phyloP scores from a whole-genome alignment of 1,284 basidiomycete genomes.

The Trichosporon asahii region DNA sequence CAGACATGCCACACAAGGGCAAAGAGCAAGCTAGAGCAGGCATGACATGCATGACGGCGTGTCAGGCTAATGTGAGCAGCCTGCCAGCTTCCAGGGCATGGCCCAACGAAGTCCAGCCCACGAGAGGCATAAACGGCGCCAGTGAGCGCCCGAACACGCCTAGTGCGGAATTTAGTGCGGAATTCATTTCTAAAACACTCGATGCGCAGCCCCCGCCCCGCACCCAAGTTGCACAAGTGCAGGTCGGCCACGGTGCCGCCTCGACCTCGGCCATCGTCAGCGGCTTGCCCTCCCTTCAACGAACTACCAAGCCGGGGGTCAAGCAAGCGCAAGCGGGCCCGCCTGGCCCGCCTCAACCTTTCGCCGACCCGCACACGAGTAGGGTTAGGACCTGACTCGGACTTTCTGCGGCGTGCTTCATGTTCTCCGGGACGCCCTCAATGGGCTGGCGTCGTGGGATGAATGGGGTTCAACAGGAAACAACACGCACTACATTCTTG shows the following conservation, averaged over 20 bases:
- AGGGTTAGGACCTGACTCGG: background rate
- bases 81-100: background rate
- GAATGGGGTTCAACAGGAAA: background rate
- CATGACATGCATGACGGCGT: background rate
- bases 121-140: background rate
- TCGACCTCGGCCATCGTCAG: background rate
- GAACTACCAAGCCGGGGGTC: background rate
- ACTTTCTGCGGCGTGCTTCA: background rate
- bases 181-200: background rate
- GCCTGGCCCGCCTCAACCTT: too few relatives aligned
- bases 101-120: background rate
- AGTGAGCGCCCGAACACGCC: background rate
- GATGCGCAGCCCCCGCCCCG: background rate
- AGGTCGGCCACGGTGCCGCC: background rate
- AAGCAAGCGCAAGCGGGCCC: background rate
- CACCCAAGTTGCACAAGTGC: background rate
- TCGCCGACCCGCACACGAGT: background rate
- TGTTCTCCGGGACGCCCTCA: background rate
- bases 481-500: background rate
- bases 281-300: background rate
- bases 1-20: background rate
- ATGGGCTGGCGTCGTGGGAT: background rate
- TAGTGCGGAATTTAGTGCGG: background rate
- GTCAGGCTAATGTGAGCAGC: background rate
- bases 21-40: too few relatives aligned